These are phyloP conservation scores for Cryptosporidium ubiquitum DNA, from an alignment of 169 alveolate species.

Conservation along the genomic window DNA sequence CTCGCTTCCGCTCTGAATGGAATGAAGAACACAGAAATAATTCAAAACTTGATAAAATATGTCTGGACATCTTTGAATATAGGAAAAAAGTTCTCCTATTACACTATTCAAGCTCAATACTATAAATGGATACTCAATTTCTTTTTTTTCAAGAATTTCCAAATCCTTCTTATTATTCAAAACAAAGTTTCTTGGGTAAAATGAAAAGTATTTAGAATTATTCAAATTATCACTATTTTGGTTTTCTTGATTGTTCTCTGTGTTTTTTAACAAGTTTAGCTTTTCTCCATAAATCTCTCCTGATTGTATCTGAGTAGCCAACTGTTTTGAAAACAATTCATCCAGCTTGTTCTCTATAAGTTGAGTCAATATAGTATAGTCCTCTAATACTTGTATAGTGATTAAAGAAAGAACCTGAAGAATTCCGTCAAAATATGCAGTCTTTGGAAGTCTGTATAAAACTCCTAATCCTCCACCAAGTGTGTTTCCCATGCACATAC, in stretches of 20 bases:
- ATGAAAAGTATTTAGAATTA: background rate
- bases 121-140: slow-evolving; percentile 46
- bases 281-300: slow-evolving; percentile 43
- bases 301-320: slow-evolving; percentile 19
- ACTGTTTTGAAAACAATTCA: slow-evolving; percentile 39
- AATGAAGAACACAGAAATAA: slow-evolving; percentile 48
- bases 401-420: slow-evolving; percentile 61
- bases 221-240: background rate
- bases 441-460: slow-evolving; percentile 38
- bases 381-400: slow-evolving; percentile 63
- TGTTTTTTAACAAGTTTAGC: background rate
- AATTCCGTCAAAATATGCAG: slow-evolving; percentile 64
- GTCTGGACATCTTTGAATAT: slow-evolving; percentile 51
- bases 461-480: slow-evolving; percentile 71
- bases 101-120: slow-evolving; percentile 61
- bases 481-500: slow-evolving; percentile 51
- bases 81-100: slow-evolving; percentile 61
- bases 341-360: slow-evolving; percentile 57
- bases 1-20: background rate
- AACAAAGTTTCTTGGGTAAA: slow-evolving; percentile 32
- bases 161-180: slow-evolving; percentile 2
- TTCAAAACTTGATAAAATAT: slow-evolving; percentile 30
- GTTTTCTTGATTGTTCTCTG: background rate
- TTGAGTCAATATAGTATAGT: slow-evolving; percentile 26
- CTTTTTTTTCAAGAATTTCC: background rate